A percentile compares a stretch with the other conserved stretches of the same genome.
phyloP scores from a whole-genome alignment of 2,329 filamentous ascomycete genomes.

The Myotisia sp. region DNA sequence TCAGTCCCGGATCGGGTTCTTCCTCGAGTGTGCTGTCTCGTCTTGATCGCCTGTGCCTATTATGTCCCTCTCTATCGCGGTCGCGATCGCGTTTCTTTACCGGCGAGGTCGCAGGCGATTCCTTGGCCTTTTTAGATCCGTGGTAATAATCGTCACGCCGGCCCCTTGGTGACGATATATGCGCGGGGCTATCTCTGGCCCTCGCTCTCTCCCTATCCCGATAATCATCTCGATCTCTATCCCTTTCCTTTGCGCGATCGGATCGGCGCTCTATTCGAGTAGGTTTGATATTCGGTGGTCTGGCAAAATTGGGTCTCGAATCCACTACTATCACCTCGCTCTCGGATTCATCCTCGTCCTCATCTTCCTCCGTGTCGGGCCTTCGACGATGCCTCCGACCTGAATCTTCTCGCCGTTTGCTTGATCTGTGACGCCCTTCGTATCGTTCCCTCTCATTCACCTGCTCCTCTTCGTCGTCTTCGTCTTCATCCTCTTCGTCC shows the following conservation, averaged over 20 bases:
- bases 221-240: slow-evolving; percentile 11
- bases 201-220: slow-evolving; percentile 10
- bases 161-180: slow-evolving; percentile 5
- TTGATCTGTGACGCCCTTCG: background rate
- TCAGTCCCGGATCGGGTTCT: slow-evolving; percentile 16
- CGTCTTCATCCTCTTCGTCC: slow-evolving; percentile 4
- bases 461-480: background rate
- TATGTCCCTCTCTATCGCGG: slow-evolving; percentile 20
- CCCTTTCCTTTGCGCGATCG: no score
- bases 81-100: slow-evolving; percentile 22
- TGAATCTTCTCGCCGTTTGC: background rate
- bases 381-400: background rate
- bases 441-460: background rate
- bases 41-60: slow-evolving; percentile 14
- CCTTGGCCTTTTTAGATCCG: slow-evolving; percentile 25
- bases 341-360: slow-evolving; percentile 13
- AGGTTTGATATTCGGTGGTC: slow-evolving; percentile 16
- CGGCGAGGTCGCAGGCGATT: slow-evolving; percentile 25
- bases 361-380: slow-evolving; percentile 10
- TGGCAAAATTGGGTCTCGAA: slow-evolving; percentile 18
- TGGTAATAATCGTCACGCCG: no score
- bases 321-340: slow-evolving; percentile 16
- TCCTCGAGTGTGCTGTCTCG: slow-evolving; percentile 18
- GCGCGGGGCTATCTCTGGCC: slow-evolving; percentile 2
- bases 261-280: slow-evolving; percentile 3